A percentile compares a stretch with the other conserved stretches of the same genome.
These are phyloP conservation scores for Ceratocystis destructans DNA, from an alignment of 2,329 filamentous ascomycete species.

Conservation along the genomic window DNA sequence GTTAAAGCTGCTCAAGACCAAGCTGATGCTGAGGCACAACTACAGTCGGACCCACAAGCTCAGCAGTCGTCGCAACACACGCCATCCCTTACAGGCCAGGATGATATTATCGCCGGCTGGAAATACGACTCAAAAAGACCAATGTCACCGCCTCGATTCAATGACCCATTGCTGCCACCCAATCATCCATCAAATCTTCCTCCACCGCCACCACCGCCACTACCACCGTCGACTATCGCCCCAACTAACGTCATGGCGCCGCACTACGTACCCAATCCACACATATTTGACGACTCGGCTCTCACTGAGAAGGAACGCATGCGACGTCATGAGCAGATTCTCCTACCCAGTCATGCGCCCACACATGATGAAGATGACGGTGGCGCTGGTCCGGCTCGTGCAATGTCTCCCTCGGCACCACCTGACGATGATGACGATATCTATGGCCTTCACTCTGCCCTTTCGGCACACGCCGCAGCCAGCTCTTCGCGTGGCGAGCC, in stretches of 20 bases:
- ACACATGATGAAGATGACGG: conserved; percentile 14
- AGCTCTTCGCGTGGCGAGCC: conserved; percentile 13
- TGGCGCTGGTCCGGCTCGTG: conserved; percentile 27
- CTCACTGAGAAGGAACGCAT: conserved; percentile 73
- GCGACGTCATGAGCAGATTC: conserved; percentile 58
- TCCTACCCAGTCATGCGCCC: conserved; percentile 65
- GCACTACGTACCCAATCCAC: conserved; percentile 47
- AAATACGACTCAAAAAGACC: conserved; percentile 14
- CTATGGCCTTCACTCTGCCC: conserved; percentile 39
- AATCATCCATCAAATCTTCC: conserved; percentile 15
- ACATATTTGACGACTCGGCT: conserved; percentile 43
- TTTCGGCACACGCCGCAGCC: conserved; percentile 27
- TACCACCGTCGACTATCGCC: conserved; percentile 24
- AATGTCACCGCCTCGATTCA: conserved; percentile 12
- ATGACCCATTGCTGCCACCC: conserved; percentile 12
- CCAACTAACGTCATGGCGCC: conserved; percentile 46
- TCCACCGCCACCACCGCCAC: conserved; percentile 20
- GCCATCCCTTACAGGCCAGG: conserved; percentile 26
- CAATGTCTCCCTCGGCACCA: conserved; percentile 22
- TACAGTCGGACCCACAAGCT: conserved; percentile 9
- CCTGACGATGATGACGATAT: conserved; percentile 24
- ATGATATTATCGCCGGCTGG: conserved; percentile 21
- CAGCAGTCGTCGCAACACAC: conserved; percentile 15
- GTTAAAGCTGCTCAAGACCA: conserved; percentile 21
- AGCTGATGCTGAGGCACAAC: neutral